phyloP scores from a whole-genome alignment of 768 basidiomycete genomes.

The Panaeolus cyanescens region DNA sequence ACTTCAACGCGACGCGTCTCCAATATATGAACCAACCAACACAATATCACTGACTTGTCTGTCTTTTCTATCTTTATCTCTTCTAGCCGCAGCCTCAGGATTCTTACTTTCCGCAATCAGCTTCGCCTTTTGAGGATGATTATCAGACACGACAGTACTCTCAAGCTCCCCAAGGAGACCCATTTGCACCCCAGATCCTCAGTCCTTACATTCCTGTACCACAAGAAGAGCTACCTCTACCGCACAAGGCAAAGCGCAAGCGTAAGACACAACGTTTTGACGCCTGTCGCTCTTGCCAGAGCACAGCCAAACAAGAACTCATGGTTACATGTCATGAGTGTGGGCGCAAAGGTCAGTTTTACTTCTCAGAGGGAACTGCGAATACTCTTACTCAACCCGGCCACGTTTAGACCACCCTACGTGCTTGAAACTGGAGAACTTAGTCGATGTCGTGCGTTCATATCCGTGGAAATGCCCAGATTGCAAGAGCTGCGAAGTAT shows the following conservation, averaged over 20 bases:
- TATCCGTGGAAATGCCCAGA: conserved; percentile 90
- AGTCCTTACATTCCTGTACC: conserved; percentile 53
- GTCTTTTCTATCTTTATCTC: conserved; percentile 9
- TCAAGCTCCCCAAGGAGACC: conserved; percentile 80
- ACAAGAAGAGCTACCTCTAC: conserved; percentile 40
- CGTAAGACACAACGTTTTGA: conserved; percentile 53
- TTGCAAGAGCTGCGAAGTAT: conserved; percentile 92
- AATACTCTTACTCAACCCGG: conserved; percentile 10
- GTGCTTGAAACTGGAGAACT: conserved; percentile 68
- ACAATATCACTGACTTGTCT: background rate
- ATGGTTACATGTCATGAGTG: conserved; percentile 85
- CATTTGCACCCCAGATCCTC: conserved; percentile 70
- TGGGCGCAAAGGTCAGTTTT: conserved; percentile 70
- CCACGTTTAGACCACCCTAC: conserved; percentile 72
- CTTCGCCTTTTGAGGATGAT: conserved; percentile 24
- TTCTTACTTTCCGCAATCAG: conserved; percentile 23
- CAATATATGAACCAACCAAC: conserved; percentile 21
- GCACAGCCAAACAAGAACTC: conserved; percentile 56
- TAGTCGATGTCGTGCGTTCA: conserved; percentile 60
- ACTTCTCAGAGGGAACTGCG: conserved; percentile 10
- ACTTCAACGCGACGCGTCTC: conserved; percentile 70
- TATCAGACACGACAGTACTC: conserved; percentile 57
- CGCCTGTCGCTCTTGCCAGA: conserved; percentile 80
- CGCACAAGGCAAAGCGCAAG: conserved; percentile 51
- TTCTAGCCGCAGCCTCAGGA: conserved; percentile 25